Evolutionary conservation across 495 filamentous ascomycete genomes (phyloP).

Genomic region (Penicillium paradoxum): DNA sequence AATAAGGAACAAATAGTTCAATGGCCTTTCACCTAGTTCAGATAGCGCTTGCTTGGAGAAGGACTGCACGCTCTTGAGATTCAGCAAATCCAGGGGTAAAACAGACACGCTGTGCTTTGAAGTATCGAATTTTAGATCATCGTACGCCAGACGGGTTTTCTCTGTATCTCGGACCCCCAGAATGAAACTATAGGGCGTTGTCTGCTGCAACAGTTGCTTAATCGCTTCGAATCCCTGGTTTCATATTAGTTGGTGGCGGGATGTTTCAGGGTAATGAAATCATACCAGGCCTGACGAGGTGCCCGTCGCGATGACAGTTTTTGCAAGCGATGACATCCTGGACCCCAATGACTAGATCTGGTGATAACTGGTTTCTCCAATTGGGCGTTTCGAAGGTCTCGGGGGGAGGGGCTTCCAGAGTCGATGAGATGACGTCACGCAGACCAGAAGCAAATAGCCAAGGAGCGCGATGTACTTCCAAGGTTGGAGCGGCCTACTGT

Average conservation of each 20-base stretch:
- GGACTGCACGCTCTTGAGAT: constrained; percentile 22
- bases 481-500: neutral
- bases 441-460: no score
- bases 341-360: neutral
- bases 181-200: constrained; percentile 25
- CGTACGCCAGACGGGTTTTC: constrained; percentile 17
- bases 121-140: constrained; percentile 19
- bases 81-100: constrained; percentile 21
- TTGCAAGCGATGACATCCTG: constrained; percentile 12
- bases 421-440: no score
- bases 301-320: constrained; percentile 26
- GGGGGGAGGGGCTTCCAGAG: no score
- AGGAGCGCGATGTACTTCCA: neutral
- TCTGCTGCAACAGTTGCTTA: constrained; percentile 24
- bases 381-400: neutral
- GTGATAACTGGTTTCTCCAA: neutral
- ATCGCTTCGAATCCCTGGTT: constrained; percentile 28
- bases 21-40: constrained; percentile 11
- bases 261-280: neutral
- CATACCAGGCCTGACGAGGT: constrained; percentile 27
- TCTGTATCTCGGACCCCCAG: constrained; percentile 23
- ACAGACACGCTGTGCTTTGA: constrained; percentile 19
- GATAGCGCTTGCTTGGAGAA: constrained; percentile 21
- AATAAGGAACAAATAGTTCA: constrained; percentile 21
- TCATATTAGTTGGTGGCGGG: neutral